phyloP scores from a whole-genome alignment of 768 basidiomycete species.

The Russula abietina region DNA sequence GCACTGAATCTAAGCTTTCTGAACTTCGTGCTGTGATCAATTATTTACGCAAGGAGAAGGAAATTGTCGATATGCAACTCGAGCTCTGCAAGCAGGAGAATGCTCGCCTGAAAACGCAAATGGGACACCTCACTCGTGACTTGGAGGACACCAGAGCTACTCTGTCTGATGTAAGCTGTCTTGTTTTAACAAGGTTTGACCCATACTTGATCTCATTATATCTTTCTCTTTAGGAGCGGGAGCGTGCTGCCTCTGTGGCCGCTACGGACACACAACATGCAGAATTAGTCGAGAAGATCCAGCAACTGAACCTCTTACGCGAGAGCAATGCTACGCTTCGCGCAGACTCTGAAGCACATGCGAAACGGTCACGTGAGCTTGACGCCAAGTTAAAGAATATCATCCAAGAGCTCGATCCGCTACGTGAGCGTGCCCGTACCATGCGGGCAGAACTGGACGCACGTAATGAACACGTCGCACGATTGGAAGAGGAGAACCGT shows the following conservation, averaged over 20 bases:
- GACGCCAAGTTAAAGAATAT: slow-evolving; percentile 56
- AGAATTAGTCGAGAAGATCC: slow-evolving; percentile 80
- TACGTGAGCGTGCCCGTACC: slow-evolving; percentile 60
- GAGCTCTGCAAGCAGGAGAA: slow-evolving; percentile 78
- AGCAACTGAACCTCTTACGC: slow-evolving; percentile 77
- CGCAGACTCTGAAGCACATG: slow-evolving; percentile 64
- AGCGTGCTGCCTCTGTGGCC: slow-evolving; percentile 63
- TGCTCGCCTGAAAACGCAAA: slow-evolving; percentile 62
- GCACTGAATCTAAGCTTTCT: slow-evolving; percentile 56
- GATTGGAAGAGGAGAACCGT: slow-evolving; percentile 69
- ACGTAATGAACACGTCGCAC: slow-evolving; percentile 55
- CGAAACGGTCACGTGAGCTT: slow-evolving; percentile 61
- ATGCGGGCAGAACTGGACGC: slow-evolving; percentile 72
- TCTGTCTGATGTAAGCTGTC: slow-evolving; percentile 56
- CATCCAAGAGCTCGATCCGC: slow-evolving; percentile 62
- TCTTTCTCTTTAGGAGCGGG: slow-evolving; percentile 56
- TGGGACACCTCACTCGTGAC: slow-evolving; percentile 63
- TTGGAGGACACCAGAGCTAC: slow-evolving; percentile 65
- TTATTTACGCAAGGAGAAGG: slow-evolving; percentile 85
- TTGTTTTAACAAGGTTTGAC: neutral
- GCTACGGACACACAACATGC: slow-evolving; percentile 74
- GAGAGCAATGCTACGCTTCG: slow-evolving; percentile 87
- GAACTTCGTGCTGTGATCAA: slow-evolving; percentile 74
- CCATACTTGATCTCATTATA: neutral
- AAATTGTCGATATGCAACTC: slow-evolving; percentile 83